Evolutionary conservation across 257 asterid species (phyloP), one percentile per base, ranked within the genome.

Genomic region (Solanum dulcamara): DNA sequence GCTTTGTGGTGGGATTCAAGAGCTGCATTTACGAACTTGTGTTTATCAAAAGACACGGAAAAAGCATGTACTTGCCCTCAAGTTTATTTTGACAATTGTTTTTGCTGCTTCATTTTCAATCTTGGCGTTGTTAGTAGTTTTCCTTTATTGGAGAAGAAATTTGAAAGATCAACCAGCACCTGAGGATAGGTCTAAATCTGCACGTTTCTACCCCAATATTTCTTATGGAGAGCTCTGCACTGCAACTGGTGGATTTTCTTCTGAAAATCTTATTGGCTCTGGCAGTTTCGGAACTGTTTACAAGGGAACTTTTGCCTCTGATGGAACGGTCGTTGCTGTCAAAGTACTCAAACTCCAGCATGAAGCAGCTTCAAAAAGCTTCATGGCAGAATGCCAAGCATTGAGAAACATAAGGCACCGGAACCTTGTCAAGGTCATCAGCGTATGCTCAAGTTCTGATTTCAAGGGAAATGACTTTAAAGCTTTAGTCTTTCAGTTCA

Each of bases 231-330:
- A 89, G 24, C 91, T 91, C 59, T 83, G 30, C 24, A 57, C 84
- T 35, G 92, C 93, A 57, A 91, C 94, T 0, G 48, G 79, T 42
- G 89, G 89, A 42, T 92, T 91, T 87, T 88, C 92, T 62, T 42
- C 74, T 6, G 86, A 79, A 28, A 89, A 81, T 84, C 22, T 88
- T 83, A 86, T 92, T 11, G 91, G 92, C 14, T 84, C 89, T 42
- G 94, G 94, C 30, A 83, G 89, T 83, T 89, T 88, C 84, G 92
- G 92, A 18, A 86, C 86, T 2, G 92, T 92, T 30, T 92, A 89
- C 77, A 88, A 55, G 66, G 92, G 91, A 44, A 89, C 13, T 37
- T 89, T 92, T 6, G 81, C 82, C 86, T 81, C 89, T 46, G 81
- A 68, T 24, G 89, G 88, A 83, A 80, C 83, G 60, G 71, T n/a